Base-by-base conservation (phyloP, 2,329 filamentous ascomycete genomes). In the Aspergillus brunneoviolaceus region DNA sequence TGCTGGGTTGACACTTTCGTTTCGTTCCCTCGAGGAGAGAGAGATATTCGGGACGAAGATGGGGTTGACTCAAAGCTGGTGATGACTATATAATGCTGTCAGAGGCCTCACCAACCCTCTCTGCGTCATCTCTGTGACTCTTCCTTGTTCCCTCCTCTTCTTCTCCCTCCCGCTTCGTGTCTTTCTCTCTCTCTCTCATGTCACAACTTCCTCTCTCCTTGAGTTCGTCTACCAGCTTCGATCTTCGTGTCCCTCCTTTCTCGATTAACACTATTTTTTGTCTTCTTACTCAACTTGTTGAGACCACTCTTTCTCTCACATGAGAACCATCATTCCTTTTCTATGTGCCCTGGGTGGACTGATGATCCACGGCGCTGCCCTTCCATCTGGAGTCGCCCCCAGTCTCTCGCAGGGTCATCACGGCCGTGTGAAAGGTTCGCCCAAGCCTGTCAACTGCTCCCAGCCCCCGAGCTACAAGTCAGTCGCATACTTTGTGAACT, bases 401-500 rank as follows among this genome's bases (percentile, higher is more conserved):
- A 4, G 4, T 19, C 14, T 45, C 4, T n/a, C 39, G 16, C 39
- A n/a, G 16, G 39, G 39, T 6, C 39, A 45, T 42, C 35, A 12
- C 11, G 35, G 35, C 35, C 35, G 14, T 16, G 35, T 14, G 14
- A 45, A n/a, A 1, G 5, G 12, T 7, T 16, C 9, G 14, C 39
- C 39, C 39, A 45, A 45, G 39, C 39, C 39, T 19, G 39, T 19
- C 39, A 45, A 45, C 39, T 45, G 39, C 16, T 45, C 39, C 5
- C 14, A 45, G 39, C 14, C 39, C 16, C 39, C 14, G 39, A 45
- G 16, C 39, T 63, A 63, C 31, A 60, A 57, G 42, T 75, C 77
- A 4, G 75, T 80, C 35, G 76, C 74, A 29, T 81, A 81, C 66
- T 81, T 76, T 64, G 78, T 79, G 31, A 79, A 80, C 63, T 81